phyloP scores from a whole-genome alignment of 2,329 filamentous ascomycete genomes.

The Fusarium pseudonygamai region DNA sequence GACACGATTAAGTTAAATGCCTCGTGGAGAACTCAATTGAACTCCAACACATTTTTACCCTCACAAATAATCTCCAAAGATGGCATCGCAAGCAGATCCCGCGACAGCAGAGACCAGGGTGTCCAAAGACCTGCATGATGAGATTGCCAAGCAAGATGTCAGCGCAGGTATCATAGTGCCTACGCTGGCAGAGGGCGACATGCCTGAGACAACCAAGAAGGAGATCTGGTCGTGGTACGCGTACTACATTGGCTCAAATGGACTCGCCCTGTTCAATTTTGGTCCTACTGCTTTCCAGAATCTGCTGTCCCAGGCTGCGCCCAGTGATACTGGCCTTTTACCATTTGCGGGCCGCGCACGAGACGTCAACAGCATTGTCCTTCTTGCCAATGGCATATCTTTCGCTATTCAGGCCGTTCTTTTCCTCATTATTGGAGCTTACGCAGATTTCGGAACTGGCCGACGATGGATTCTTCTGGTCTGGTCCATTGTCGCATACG shows the following conservation, averaged over 20 bases:
- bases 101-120: neutral
- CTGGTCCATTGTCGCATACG: conserved; percentile 69
- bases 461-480: conserved; percentile 70
- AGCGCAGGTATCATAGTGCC: conserved; percentile 21
- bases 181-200: conserved; percentile 18
- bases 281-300: conserved; percentile 73
- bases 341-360: conserved; percentile 64
- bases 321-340: conserved; percentile 60
- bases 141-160: neutral
- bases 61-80: neutral
- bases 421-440: conserved; percentile 62
- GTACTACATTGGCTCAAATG: conserved; percentile 75
- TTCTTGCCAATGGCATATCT: conserved; percentile 72
- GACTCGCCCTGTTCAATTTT: conserved; percentile 70
- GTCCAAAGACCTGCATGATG: conserved; percentile 5
- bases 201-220: conserved; percentile 21
- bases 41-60: neutral
- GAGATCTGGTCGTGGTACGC: conserved; percentile 44
- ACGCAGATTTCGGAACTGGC: conserved; percentile 72
- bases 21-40: neutral
- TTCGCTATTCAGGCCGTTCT: conserved; percentile 72
- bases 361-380: conserved; percentile 72
- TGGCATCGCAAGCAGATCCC: conserved; percentile 1
- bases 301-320: conserved; percentile 68
- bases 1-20: conserved; percentile 5